These are phyloP conservation scores for Sporothrix euskadiensis DNA, from an alignment of 2,329 filamentous ascomycete genomes.

Conservation along the genomic window DNA sequence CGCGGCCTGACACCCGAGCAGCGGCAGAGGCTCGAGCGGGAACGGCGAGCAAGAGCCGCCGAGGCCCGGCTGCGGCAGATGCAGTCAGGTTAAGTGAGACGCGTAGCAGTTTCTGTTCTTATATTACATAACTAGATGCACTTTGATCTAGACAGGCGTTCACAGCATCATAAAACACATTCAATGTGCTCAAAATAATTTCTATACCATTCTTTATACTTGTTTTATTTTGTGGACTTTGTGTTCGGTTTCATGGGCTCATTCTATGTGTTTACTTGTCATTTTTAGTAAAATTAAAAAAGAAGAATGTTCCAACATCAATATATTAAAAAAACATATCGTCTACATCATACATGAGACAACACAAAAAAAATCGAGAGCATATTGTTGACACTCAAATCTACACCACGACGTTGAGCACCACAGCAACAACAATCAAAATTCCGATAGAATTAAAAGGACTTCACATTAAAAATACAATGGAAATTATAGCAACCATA, in stretches of 20 bases:
- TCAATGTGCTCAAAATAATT: background rate
- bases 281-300: too few species aligned
- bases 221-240: background rate
- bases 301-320: too few species aligned
- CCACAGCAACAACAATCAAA: too few species aligned
- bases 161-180: background rate
- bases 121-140: background rate
- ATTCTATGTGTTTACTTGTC: background rate
- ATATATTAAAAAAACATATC: too few species aligned
- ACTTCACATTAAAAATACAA: too few species aligned
- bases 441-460: too few species aligned
- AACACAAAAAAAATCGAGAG: too few species aligned
- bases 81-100: background rate
- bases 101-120: background rate
- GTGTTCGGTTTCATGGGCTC: background rate
- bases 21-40: constrained; percentile 78
- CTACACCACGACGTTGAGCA: too few species aligned
- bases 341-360: too few species aligned
- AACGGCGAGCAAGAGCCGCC: constrained; percentile 84
- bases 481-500: too few species aligned
- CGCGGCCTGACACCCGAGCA: constrained; percentile 87
- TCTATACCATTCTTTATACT: background rate
- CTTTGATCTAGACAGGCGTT: background rate
- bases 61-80: constrained; percentile 74
- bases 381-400: too few species aligned